Base-by-base conservation (phyloP, 2,329 filamentous ascomycete species). In the Blastomyces percursus region DNA sequence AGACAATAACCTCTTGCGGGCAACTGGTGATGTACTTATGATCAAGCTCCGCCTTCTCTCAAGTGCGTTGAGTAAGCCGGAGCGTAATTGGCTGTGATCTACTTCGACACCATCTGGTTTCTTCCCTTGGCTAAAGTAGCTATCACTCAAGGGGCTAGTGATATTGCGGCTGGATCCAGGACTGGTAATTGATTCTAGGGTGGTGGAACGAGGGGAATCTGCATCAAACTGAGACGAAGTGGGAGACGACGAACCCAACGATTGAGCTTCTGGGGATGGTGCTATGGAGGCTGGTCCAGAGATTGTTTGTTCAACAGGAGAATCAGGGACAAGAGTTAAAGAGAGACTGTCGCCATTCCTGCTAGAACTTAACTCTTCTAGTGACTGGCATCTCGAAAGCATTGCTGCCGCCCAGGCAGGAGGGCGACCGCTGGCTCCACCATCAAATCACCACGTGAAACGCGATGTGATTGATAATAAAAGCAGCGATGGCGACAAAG, bases 1-100 rank as follows among this genome's bases (percentile, higher is more conserved):
- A 12, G 76, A 78, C 14, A 64, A 63, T 16, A 71, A 70, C 19
- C 66, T 66, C 42, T 56, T 68, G 44, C 67, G 66, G 1, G 59
- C 52, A 27, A 61, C 63, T 42, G 63, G 61, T 59, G 64, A 44
- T 55, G 56, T 46, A 38, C 62, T 64, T 48, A 61, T 19, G 60
- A 62, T 64, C 21, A 62, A 50, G 61, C 62, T 62, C 44, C 59
- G 64, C 30, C 61, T 57, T 16, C 27, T 59, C 16, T 44, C 27
- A n/a, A 14, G 21, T 48, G 16, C n/a, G 19, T 60, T 48, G 32
- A 51, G 46, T 40, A 60, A 14, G 44, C 11, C 21, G 21, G n/a
- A 44, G n/a, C 27, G 46, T 7, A 16, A 16, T 52, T 51, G 51
- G n/a, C 35, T 57, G 32, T 32, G 52, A 57, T 27, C 21, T 46